Conservation (phyloP, 2,329 filamentous ascomycete genomes). For the Penicillium sp. region DNA sequence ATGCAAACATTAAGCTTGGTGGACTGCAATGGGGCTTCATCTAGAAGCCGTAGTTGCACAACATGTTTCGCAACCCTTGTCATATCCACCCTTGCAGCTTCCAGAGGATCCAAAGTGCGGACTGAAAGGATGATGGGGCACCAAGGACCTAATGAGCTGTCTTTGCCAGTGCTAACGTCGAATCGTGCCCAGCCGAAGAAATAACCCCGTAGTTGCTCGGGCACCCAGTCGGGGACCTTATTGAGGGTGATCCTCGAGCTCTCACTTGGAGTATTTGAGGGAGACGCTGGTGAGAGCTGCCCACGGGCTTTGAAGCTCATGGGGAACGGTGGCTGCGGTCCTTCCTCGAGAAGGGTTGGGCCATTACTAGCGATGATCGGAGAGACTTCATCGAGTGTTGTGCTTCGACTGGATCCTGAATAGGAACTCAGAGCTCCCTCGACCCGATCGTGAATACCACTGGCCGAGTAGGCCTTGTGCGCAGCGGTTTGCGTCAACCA, state of each 20-base stretch:
- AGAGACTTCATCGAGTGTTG: slow-evolving; percentile 28
- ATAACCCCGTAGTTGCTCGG: slow-evolving; percentile 56
- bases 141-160: slow-evolving; percentile 50
- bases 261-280: slow-evolving; percentile 52
- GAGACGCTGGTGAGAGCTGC: neutral
- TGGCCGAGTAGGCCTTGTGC: slow-evolving; percentile 33
- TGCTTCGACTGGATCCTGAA: slow-evolving; percentile 33
- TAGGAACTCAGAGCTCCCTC: slow-evolving; percentile 36
- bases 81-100: slow-evolving; percentile 47
- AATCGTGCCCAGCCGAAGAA: slow-evolving; percentile 64
- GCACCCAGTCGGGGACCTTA: slow-evolving; percentile 53
- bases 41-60: slow-evolving; percentile 37
- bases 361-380: slow-evolving; percentile 2
- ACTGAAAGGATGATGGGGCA: slow-evolving; percentile 59
- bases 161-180: slow-evolving; percentile 29
- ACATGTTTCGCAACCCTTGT: slow-evolving; percentile 52
- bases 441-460: slow-evolving; percentile 28
- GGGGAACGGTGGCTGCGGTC: slow-evolving; percentile 33
- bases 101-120: slow-evolving; percentile 43
- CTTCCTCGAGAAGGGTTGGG: slow-evolving; percentile 24
- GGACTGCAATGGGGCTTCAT: slow-evolving; percentile 22
- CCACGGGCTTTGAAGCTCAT: slow-evolving; percentile 28
- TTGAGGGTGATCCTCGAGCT: slow-evolving; percentile 56
- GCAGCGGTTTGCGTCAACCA: slow-evolving; percentile 32
- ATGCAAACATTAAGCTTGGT: slow-evolving; percentile 54